Evolutionary conservation across 306 rosid genomes (phyloP), one percentile per base, ranked within the genome.

Genomic region (Casuarina equisetifolia): DNA sequence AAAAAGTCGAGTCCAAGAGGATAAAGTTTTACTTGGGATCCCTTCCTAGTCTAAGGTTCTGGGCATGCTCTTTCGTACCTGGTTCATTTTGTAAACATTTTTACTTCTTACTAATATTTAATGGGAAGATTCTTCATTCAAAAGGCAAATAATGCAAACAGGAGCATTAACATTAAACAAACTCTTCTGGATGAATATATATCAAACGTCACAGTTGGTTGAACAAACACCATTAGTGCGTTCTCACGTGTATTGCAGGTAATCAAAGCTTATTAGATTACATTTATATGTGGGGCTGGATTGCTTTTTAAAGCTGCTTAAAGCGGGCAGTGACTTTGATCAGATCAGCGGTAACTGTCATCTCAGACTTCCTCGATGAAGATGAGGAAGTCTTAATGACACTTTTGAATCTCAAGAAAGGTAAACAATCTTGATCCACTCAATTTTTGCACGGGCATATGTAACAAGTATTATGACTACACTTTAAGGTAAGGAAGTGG

Each of bases 191-290:
- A 57, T n/a, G 20, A 57, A 19, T 19, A n/a, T 55, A 55, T 64
- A 39, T 64, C 17, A 64, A 64, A 39, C 44, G 46, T 39, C 70
- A 64, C 70, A 16, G 70, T 64, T 39, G 70, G 48, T 64, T 64
- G 25, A 64, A 63, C 70, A 6, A 64, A 64, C 39, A 39, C 70
- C 25, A 64, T 39, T 38, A 64, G 32, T 35, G 70, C 32, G 44
- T 39, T 11, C 70, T 39, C 39, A 64, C 4, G 13, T 39, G 70
- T 16, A 64, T 17, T n/a, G 70, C 32, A 38, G 46, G n/a, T 63
- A 13, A 63, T 15, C 6, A 13, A 63, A 63, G 46, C 13, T 63
- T 5, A 38, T 55, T 4, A 40, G 19, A 20, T n/a, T 55, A 55
- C 19, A 19, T 54, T 25, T 25, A 54, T 55, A 4, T 6, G 19